Evolutionary conservation across 2,329 filamentous ascomycete species (phyloP).

Genomic region (Sporothrix mexicana): DNA sequence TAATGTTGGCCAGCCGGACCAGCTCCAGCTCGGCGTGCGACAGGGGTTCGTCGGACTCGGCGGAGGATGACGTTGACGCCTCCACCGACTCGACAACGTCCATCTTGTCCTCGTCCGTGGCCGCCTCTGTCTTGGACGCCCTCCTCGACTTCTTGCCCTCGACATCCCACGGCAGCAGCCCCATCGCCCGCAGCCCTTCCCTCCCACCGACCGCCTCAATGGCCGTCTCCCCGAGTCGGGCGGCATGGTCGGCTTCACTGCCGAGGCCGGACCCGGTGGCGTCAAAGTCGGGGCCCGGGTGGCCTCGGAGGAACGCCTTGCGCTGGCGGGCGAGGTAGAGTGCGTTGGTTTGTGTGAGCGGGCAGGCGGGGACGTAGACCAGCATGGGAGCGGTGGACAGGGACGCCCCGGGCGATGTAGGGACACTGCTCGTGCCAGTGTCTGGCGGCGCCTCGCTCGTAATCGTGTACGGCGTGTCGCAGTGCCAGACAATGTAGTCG

Average conservation of each 20-base stretch:
- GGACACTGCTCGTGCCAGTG: not conserved
- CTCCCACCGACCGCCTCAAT: conserved; percentile 58
- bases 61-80: not conserved
- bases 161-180: conserved; percentile 58
- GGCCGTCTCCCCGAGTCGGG: conserved; percentile 56
- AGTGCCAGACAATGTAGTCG: conserved; percentile 66
- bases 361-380: conserved; percentile 61
- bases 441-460: conserved; percentile 55
- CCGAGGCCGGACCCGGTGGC: conserved; percentile 57
- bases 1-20: conserved; percentile 60
- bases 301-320: conserved; percentile 61
- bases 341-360: conserved; percentile 63
- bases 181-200: conserved; percentile 62
- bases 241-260: conserved; percentile 58
- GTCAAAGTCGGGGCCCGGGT: conserved; percentile 62
- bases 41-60: conserved; percentile 33
- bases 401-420: not conserved
- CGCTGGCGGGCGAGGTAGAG: conserved; percentile 63
- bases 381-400: conserved; percentile 53
- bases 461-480: conserved; percentile 63
- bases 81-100: not conserved
- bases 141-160: conserved; percentile 36
- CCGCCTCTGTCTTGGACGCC: conserved; percentile 22
- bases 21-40: conserved; percentile 56
- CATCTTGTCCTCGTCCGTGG: conserved; percentile 36